These are phyloP conservation scores for Antrodiella citrinella DNA, from an alignment of 768 basidiomycete species.

Conservation along the genomic window DNA sequence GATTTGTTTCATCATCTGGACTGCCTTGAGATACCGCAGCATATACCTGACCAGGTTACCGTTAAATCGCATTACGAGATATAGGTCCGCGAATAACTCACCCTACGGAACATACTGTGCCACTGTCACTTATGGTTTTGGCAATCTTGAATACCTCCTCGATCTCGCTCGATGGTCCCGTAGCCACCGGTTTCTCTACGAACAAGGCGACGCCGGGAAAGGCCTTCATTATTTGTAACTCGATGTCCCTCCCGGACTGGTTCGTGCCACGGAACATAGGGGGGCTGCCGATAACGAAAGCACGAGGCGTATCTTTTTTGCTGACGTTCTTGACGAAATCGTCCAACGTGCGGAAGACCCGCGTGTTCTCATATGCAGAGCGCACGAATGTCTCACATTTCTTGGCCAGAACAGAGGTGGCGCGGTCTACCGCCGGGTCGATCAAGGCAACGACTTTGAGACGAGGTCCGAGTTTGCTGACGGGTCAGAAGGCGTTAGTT, in stretches of 20 bases:
- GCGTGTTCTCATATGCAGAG: conserved; percentile 86
- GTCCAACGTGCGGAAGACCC: conserved; percentile 75
- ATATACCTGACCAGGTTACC: conserved; percentile 56
- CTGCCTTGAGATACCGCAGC: conserved; percentile 88
- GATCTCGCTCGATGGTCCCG: conserved; percentile 64
- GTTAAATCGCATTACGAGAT: background rate
- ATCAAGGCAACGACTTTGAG: conserved; percentile 94
- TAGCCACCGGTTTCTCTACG: conserved; percentile 88
- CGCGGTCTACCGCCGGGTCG: conserved; percentile 83
- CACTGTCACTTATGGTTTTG: conserved; percentile 57
- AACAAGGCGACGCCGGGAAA: conserved; percentile 90
- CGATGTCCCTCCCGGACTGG: conserved; percentile 72
- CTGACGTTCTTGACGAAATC: conserved; percentile 73
- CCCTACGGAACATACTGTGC: conserved; percentile 85
- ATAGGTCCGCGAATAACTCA: conserved; percentile 26
- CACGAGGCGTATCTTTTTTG: conserved; percentile 56
- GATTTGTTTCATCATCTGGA: conserved; percentile 95
- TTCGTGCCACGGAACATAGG: conserved; percentile 86
- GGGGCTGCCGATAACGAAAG: conserved; percentile 86
- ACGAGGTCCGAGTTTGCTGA: conserved; percentile 87
- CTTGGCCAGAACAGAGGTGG: conserved; percentile 70
- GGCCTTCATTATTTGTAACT: conserved; percentile 75
- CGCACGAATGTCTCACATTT: conserved; percentile 92
- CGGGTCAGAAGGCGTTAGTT: conserved; percentile 2
- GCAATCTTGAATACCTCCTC: conserved; percentile 65